Conservation (phyloP, 257 asterid genomes). For the Handroanthus guayacan region DNA sequence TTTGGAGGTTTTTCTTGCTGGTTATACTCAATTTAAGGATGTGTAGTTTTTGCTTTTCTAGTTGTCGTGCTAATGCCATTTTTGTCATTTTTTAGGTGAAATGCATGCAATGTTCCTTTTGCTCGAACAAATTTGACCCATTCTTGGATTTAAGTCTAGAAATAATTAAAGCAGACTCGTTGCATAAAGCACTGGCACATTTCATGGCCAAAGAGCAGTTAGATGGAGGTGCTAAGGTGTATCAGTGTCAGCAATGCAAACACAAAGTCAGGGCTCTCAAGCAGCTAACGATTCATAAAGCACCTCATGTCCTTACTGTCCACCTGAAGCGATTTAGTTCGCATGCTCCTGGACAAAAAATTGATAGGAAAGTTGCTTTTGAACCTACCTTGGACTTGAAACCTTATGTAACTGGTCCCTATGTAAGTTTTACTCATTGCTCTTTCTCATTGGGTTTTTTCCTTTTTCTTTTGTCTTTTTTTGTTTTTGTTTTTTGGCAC, state of each 20-base stretch:
- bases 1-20: neutral
- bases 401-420: slow-evolving; percentile 81
- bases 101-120: slow-evolving; percentile 90
- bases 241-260: slow-evolving; percentile 94
- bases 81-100: slow-evolving; percentile 68
- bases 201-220: slow-evolving; percentile 87
- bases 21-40: neutral
- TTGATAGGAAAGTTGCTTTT: slow-evolving; percentile 67
- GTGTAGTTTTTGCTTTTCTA: neutral
- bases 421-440: slow-evolving; percentile 60
- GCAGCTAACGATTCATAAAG: slow-evolving; percentile 82
- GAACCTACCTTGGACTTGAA: slow-evolving; percentile 82
- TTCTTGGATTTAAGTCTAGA: slow-evolving; percentile 94
- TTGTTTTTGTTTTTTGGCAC: neutral
- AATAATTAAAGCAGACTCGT: slow-evolving; percentile 77
- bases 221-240: slow-evolving; percentile 91
- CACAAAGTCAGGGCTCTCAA: slow-evolving; percentile 93
- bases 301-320: slow-evolving; percentile 89
- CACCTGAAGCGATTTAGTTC: slow-evolving; percentile 93
- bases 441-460: too few species aligned
- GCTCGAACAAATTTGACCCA: slow-evolving; percentile 93
- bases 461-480: neutral
- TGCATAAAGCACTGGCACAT: slow-evolving; percentile 79
- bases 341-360: slow-evolving; percentile 68
- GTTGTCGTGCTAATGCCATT: slow-evolving; percentile 4